Percentiles rank a stretch among this genome's conserved stretches.
These are phyloP conservation scores for Mycena indigotica DNA, from an alignment of 768 basidiomycete genomes.

Conservation along the genomic window DNA sequence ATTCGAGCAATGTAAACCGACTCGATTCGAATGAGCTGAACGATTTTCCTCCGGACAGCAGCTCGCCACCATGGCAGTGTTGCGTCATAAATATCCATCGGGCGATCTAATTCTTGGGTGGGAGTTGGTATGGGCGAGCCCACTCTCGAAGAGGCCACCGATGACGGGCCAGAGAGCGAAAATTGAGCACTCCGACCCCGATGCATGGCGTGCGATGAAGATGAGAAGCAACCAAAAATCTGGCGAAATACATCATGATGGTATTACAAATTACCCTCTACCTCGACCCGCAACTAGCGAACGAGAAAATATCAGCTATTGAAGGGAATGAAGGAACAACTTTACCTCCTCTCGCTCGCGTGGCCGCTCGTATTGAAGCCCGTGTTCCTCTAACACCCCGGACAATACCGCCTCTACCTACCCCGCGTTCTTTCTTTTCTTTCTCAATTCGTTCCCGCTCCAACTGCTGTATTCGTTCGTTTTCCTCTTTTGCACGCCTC, in stretches of 20 bases:
- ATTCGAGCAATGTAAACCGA: constrained; percentile 61
- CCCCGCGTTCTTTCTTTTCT: constrained; percentile 44
- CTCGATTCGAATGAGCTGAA: constrained; percentile 59
- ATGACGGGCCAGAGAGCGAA: constrained; percentile 17
- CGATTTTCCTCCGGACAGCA: constrained; percentile 53
- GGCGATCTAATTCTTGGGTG: constrained; percentile 2
- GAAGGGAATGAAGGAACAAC: too few species aligned
- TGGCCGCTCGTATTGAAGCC: constrained; percentile 58
- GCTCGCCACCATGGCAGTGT: constrained; percentile 70
- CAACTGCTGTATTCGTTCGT: constrained; percentile 45
- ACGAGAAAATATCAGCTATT: too few species aligned
- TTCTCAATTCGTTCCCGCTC: constrained; percentile 46
- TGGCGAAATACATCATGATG: too few species aligned
- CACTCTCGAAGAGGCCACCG: constrained; percentile 14
- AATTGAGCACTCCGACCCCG: not conserved
- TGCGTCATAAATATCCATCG: constrained; percentile 62
- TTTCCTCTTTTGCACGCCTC: constrained; percentile 52
- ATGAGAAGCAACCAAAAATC: not conserved
- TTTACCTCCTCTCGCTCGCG: constrained; percentile 43
- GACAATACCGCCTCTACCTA: constrained; percentile 45
- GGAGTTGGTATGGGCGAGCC: constrained; percentile 15
- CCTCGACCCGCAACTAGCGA: too few species aligned
- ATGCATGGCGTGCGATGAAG: not conserved
- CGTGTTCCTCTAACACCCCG: constrained; percentile 74
- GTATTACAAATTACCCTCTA: not conserved